These are phyloP conservation scores for Ascoidea tarda DNA, from an alignment of 805 yeast genomes.

Conservation along the genomic window DNA sequence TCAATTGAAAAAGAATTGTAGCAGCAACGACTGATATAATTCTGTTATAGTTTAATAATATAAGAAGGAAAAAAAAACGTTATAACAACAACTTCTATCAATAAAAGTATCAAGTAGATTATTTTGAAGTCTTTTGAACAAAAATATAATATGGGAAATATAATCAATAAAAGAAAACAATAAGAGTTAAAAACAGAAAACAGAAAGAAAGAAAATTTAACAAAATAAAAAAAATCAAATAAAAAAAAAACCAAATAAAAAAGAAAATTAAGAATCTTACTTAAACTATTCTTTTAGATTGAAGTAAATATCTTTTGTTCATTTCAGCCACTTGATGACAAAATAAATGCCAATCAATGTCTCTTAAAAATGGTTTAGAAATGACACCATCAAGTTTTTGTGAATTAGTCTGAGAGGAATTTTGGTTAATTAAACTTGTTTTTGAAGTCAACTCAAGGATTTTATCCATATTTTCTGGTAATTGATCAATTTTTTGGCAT, in stretches of 20 bases:
- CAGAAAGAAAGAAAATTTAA: not conserved
- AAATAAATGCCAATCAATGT: constrained; percentile 78
- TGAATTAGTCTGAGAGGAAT: not conserved
- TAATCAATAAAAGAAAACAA: not conserved
- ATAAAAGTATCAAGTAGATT: no score
- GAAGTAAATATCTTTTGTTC: constrained; percentile 25
- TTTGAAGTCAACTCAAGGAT: not conserved
- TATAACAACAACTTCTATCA: no score
- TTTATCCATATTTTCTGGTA: not conserved
- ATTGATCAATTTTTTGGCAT: no score
- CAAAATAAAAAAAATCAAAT: not conserved
- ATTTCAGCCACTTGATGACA: constrained; percentile 72
- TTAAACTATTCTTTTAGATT: not conserved
- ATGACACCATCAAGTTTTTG: not conserved
- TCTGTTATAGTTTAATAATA: no score
- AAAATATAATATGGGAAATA: not conserved
- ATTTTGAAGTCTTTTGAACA: not conserved
- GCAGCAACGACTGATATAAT: no score
- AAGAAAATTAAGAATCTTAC: no score
- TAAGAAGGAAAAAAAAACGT: no score
- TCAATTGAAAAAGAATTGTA: no score
- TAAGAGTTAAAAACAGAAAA: not conserved
- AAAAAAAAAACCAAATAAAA: not conserved
- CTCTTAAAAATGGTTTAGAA: constrained; percentile 23
- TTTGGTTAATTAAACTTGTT: not conserved